Evolutionary conservation across 1,284 basidiomycete species (phyloP).

Genomic region (Cryptococcus deneoformans): DNA sequence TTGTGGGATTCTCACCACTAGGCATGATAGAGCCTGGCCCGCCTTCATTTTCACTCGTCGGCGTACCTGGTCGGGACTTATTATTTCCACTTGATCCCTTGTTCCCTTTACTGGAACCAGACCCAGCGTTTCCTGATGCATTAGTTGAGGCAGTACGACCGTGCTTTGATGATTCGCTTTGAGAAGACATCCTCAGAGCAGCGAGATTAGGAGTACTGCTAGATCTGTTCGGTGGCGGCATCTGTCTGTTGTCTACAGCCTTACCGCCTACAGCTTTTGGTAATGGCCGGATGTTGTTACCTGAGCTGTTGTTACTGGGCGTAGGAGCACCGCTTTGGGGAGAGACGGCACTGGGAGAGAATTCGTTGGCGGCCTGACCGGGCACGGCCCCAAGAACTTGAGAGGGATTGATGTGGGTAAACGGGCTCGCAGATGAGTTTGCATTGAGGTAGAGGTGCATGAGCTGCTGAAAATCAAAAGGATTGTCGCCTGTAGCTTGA

Average conservation of each 20-base stretch:
- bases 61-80: constrained; percentile 1
- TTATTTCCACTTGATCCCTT: background rate
- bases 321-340: constrained; percentile 19
- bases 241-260: constrained; percentile 17
- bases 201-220: constrained; percentile 48
- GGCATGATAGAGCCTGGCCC: constrained; percentile 27
- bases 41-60: constrained; percentile 5
- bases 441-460: constrained; percentile 50
- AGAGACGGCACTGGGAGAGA: constrained; percentile 21
- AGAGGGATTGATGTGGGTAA: constrained; percentile 82
- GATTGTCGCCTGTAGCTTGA: constrained; percentile 25
- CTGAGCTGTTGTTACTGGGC: constrained; percentile 3
- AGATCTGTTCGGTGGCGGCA: constrained; percentile 30
- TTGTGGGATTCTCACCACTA: constrained; percentile 65
- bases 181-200: constrained; percentile 19
- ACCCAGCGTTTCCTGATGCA: background rate
- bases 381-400: constrained; percentile 61
- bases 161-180: constrained; percentile 1
- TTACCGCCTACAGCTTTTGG: constrained; percentile 36
- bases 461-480: constrained; percentile 49
- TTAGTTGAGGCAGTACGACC: constrained; percentile 14
- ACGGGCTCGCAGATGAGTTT: constrained; percentile 51
- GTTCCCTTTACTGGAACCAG: background rate
- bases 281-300: constrained; percentile 24
- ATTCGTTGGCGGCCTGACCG: constrained; percentile 8